phyloP scores from a whole-genome alignment of 2,329 filamentous ascomycete species.

The Bipolaris cookei region DNA sequence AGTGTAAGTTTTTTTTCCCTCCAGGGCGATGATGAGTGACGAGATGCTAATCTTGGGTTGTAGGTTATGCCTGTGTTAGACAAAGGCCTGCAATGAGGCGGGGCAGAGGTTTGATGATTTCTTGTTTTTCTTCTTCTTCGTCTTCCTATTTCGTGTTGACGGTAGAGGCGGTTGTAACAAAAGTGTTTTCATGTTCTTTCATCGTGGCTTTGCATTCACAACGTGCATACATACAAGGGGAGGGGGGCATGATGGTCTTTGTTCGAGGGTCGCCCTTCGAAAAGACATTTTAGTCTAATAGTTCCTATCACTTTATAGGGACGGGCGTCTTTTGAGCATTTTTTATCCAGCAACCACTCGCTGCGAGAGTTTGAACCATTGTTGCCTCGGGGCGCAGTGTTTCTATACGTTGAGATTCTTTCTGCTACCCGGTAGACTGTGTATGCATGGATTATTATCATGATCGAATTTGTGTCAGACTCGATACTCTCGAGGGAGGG shows the following conservation, averaged over 20 bases:
- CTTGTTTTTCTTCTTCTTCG: neutral
- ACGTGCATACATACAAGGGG: neutral
- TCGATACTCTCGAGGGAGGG: too few species aligned
- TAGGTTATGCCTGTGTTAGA: conserved; percentile 44
- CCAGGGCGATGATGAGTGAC: neutral
- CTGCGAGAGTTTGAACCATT: neutral
- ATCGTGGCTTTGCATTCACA: neutral
- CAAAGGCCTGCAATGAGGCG: conserved; percentile 27
- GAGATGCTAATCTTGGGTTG: conserved; percentile 10
- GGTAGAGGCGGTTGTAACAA: conserved; percentile 5
- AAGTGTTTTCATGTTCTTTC: conserved; percentile 6
- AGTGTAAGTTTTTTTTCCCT: conserved; percentile 75
- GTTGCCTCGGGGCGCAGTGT: neutral
- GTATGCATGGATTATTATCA: neutral
- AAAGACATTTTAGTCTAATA: conserved; percentile 1
- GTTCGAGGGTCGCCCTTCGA: neutral
- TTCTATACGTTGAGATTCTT: neutral
- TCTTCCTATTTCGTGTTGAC: neutral
- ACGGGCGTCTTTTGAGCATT: neutral
- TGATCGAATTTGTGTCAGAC: too few species aligned
- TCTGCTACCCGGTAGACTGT: neutral
- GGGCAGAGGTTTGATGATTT: neutral
- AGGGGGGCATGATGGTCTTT: neutral
- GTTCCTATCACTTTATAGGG: neutral
- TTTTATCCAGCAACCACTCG: neutral